Evolutionary conservation across 83 land plant genomes (phyloP), one percentile per base, ranked within the genome.

Genomic region (Thuja plicata): DNA sequence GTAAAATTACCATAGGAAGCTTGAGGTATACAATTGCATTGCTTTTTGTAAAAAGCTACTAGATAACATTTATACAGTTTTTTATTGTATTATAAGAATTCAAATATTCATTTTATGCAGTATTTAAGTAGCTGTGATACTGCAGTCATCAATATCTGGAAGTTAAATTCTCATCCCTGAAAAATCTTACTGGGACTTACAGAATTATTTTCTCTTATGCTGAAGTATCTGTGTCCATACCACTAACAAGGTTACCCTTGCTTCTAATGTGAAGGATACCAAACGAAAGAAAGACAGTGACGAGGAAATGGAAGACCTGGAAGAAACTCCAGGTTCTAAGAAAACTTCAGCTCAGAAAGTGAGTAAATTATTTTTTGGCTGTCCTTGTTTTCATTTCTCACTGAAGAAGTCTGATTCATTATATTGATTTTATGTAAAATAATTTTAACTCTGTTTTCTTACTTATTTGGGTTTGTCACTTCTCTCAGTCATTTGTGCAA

Each of bases 231-330:
- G 16, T 78, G 35, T 78, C 6, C 8, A 35, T 37, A 9, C 8
- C 17, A 37, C 17, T 79, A 0, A 37, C 41, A 35, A 16, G 17
- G n/a, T 43, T 41, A 30, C 2, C n/a, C 4, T 37, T 40, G 24
- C 27, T 43, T 38, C 40, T 40, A 43, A 79, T 5, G 3, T 27
- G 45, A 40, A 80, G 71, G 71, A 24, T 66, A 66, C 30, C 10
- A 66, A 66, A 66, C 71, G 21, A 41, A 21, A 38, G 45, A 21
- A 80, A 80, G 41, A 0, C 55, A 84, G 86, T 30, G 86, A 84
- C 30, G 86, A n/a, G 10, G 86, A 84, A 48, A 84, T 84, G 86
- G 57, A 84, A n/a, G 86, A 48, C 50, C 5, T 52, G 32, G 86
- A n/a, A 30, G 13, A 52, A 84, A 84, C 86, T 30, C 82, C 82